Conservation (phyloP, 345 rosid genomes). For the Melaleuca alternifolia region DNA sequence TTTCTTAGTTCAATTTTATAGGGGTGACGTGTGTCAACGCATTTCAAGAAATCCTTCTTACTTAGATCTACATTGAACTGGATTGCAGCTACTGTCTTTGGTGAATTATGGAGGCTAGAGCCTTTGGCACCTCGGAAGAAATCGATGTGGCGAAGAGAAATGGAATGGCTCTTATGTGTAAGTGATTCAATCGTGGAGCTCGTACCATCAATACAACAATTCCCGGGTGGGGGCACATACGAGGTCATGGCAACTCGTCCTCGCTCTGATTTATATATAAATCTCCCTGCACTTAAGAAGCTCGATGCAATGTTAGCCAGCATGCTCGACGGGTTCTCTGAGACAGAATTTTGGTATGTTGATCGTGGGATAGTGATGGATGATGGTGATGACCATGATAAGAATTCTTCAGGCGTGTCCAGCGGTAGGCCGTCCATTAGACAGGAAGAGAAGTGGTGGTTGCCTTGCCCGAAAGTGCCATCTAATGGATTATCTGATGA, state of each 20-base stretch:
- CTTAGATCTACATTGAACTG: not conserved
- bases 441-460: constrained; percentile 97
- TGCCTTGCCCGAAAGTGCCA: constrained; percentile 80
- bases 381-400: constrained; percentile 42
- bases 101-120: constrained; percentile 92
- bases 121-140: constrained; percentile 77
- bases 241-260: constrained; percentile 90
- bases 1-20: not conserved
- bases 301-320: constrained; percentile 82
- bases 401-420: constrained; percentile 29
- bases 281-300: constrained; percentile 94
- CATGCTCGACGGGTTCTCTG: constrained; percentile 67
- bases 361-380: constrained; percentile 77
- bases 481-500: constrained; percentile 69
- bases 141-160: constrained; percentile 89
- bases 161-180: constrained; percentile 92
- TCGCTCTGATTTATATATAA: constrained; percentile 77
- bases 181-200: constrained; percentile 97
- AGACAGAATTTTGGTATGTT: constrained; percentile 82
- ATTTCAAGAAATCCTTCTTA: not conserved
- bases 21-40: not conserved
- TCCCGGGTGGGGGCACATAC: constrained; percentile 86
- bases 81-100: constrained; percentile 80
- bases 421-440: constrained; percentile 62
- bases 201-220: constrained; percentile 83